These are phyloP conservation scores for Geoglossum cookeanum DNA, from an alignment of 2,329 filamentous ascomycete genomes.

Conservation along the genomic window DNA sequence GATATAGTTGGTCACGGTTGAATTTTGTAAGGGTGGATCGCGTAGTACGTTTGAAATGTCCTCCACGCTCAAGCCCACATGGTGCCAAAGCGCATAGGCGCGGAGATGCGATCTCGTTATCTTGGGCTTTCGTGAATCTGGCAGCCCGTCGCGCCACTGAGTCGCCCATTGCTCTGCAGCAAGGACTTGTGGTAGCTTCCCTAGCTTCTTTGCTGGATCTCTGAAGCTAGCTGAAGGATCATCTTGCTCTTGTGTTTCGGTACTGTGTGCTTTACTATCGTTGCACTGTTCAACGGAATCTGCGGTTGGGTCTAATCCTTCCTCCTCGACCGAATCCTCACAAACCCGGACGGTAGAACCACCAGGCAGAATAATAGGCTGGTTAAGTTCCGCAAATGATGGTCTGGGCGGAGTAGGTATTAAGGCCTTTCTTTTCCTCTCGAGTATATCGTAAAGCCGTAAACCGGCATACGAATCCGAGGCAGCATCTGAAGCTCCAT, in stretches of 20 bases:
- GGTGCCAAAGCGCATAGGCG: constrained; percentile 46
- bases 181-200: constrained; percentile 8
- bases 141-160: neutral
- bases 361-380: constrained; percentile 21
- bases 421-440: constrained; percentile 46
- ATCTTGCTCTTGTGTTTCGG: neutral
- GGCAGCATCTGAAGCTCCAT: constrained; percentile 41
- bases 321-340: constrained; percentile 20
- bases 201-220: constrained; percentile 7
- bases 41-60: constrained; percentile 37
- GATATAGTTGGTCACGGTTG: constrained; percentile 40
- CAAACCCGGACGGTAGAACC: constrained; percentile 31
- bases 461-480: constrained; percentile 67
- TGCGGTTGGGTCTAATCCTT: constrained; percentile 14
- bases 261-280: neutral
- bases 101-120: constrained; percentile 23
- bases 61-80: constrained; percentile 26
- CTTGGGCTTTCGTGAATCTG: neutral
- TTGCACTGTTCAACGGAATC: constrained; percentile 9
- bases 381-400: constrained; percentile 43
- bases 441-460: constrained; percentile 52
- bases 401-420: constrained; percentile 54
- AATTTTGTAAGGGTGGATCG: constrained; percentile 36
- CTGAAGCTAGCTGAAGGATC: constrained; percentile 1
- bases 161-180: constrained; percentile 13